phyloP scores from a whole-genome alignment of 2,329 filamentous ascomycete species.

The Sporothrix curviconia region DNA sequence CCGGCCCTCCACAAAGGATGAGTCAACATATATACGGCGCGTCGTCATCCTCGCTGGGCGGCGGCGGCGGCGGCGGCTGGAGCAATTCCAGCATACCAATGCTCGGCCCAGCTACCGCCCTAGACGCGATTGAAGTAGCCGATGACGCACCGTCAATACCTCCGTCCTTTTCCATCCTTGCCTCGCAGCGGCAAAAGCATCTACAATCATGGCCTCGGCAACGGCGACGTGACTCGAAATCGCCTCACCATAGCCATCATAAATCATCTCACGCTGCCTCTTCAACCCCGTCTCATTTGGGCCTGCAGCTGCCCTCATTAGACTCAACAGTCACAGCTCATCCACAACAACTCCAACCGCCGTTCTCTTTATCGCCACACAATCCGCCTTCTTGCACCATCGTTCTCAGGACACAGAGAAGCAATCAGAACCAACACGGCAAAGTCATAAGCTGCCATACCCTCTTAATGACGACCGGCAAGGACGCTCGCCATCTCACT shows the following conservation, averaged over 20 bases:
- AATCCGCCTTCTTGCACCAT: background rate
- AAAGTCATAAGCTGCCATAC: background rate
- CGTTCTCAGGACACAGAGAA: background rate
- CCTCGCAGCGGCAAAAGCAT: background rate
- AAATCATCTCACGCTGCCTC: too few species aligned
- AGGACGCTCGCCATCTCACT: background rate
- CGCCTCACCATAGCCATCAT: too few species aligned
- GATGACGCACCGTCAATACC: background rate
- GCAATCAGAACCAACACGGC: background rate
- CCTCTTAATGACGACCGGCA: background rate
- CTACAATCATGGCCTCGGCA: background rate
- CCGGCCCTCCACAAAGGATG: background rate
- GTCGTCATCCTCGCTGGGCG: background rate
- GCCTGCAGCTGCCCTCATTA: too few species aligned
- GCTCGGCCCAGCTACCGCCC: background rate
- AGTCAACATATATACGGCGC: background rate
- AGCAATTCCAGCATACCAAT: too few species aligned
- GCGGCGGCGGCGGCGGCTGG: background rate
- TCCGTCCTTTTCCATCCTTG: background rate
- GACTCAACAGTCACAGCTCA: too few species aligned
- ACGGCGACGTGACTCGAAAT: constrained; percentile 6
- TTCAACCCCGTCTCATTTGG: background rate
- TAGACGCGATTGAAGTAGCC: background rate
- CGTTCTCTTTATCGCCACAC: too few species aligned
- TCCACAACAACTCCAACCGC: too few species aligned